Evolutionary conservation across 2,329 filamentous ascomycete genomes (phyloP).

Genomic region (Polytolypa hystricis): DNA sequence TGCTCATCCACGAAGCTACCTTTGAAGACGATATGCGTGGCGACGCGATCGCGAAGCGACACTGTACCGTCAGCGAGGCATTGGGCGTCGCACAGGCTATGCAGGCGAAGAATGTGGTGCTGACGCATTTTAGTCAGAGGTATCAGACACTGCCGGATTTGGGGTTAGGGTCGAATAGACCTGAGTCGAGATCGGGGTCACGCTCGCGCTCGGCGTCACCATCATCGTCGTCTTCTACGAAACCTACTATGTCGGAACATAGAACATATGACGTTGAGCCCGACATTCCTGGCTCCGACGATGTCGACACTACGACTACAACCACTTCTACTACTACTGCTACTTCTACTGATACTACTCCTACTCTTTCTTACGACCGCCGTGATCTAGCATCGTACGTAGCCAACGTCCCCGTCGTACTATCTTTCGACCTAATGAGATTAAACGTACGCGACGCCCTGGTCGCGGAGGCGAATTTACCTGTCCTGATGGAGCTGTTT

Average conservation of each 20-base stretch:
- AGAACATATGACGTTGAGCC: background rate
- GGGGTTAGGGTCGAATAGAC: too few species aligned
- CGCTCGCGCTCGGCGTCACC: background rate
- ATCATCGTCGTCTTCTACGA: background rate
- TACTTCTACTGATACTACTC: background rate
- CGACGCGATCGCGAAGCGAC: constrained; percentile 79
- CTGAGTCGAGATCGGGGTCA: background rate
- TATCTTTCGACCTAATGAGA: constrained; percentile 55
- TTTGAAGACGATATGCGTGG: constrained; percentile 74
- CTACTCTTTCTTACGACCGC: background rate
- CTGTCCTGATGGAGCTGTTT: constrained; percentile 44
- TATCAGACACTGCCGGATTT: constrained; percentile 56
- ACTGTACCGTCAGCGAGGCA: constrained; percentile 80
- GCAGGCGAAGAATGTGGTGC: constrained; percentile 65
- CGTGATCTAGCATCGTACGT: too few species aligned
- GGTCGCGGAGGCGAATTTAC: constrained; percentile 46
- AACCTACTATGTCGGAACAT: background rate
- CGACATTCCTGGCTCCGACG: background rate
- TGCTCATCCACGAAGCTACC: constrained; percentile 91
- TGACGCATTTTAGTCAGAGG: constrained; percentile 92
- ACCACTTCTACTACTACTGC: background rate
- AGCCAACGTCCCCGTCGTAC: constrained; percentile 42
- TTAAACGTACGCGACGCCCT: constrained; percentile 49
- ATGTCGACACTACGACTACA: background rate
- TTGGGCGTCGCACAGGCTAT: constrained; percentile 66